phyloP scores from a whole-genome alignment of 768 basidiomycete species.

The Hypholoma fasciculare region DNA sequence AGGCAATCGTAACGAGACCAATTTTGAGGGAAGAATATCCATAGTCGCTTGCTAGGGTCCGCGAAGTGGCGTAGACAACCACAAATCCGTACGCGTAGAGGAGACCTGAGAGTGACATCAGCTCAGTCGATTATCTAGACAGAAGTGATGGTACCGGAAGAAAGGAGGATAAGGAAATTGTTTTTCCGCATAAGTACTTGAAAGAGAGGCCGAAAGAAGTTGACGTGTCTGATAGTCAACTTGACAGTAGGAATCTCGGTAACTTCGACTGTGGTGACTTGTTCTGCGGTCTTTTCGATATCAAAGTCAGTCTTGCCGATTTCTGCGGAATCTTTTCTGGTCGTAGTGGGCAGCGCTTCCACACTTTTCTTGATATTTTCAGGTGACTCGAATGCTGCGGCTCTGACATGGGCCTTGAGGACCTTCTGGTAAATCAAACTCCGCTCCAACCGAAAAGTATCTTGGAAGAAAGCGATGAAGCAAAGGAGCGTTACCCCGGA shows the following conservation, averaged over 20 bases:
- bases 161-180: conserved; percentile 64
- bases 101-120: conserved; percentile 43
- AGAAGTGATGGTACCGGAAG: conserved; percentile 51
- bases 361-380: neutral
- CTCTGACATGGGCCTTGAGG: conserved; percentile 42
- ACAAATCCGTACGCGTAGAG: conserved; percentile 72
- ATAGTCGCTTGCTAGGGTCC: conserved; percentile 66
- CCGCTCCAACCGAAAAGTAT: conserved; percentile 83
- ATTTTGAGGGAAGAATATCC: conserved; percentile 67
- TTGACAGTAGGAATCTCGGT: conserved; percentile 32
- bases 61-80: conserved; percentile 71
- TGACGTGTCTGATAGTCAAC: conserved; percentile 69
- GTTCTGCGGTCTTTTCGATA: conserved; percentile 27
- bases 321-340: conserved; percentile 2
- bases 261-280: conserved; percentile 13
- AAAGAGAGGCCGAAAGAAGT: conserved; percentile 65
- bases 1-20: conserved; percentile 76
- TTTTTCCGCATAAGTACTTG: conserved; percentile 59
- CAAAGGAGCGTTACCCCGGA: conserved; percentile 51
- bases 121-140: neutral
- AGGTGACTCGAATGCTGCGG: neutral
- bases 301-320: conserved; percentile 10
- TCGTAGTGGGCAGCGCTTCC: neutral
- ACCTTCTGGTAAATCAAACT: conserved; percentile 78
- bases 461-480: conserved; percentile 72